Evolutionary conservation across 805 yeast species (phyloP).

Genomic region (Yarrowia osloensis): DNA sequence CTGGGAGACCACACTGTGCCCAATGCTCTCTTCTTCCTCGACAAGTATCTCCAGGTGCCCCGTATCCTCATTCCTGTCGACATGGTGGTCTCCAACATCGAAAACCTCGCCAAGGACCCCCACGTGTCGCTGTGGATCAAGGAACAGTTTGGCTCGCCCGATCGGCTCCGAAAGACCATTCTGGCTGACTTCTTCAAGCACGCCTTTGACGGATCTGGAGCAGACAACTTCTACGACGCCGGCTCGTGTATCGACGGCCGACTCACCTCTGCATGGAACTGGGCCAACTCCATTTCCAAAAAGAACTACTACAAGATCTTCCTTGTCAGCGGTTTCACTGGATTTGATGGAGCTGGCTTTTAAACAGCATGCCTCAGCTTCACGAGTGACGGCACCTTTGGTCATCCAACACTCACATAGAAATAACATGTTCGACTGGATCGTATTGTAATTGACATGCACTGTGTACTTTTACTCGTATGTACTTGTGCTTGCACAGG

Average conservation of each 20-base stretch:
- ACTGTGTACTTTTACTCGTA: too few relatives aligned
- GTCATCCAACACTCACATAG: constrained; percentile 17
- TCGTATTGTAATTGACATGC: too few relatives aligned
- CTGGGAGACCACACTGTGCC: constrained; percentile 84
- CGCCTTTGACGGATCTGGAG: constrained; percentile 79
- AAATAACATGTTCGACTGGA: neutral
- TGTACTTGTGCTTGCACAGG: too few relatives aligned
- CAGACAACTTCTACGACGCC: constrained; percentile 79
- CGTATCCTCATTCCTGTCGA: constrained; percentile 73
- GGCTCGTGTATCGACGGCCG: constrained; percentile 86
- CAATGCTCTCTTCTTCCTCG: constrained; percentile 74
- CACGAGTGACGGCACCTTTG: constrained; percentile 10
- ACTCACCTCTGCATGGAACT: constrained; percentile 79
- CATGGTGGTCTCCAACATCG: constrained; percentile 56
- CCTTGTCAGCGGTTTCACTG: constrained; percentile 67
- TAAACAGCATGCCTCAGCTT: neutral
- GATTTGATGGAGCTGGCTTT: constrained; percentile 67
- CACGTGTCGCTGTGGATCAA: constrained; percentile 53
- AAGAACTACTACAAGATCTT: constrained; percentile 66
- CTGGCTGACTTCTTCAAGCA: constrained; percentile 56
- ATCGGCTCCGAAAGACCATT: constrained; percentile 52
- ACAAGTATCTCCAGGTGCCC: constrained; percentile 79
- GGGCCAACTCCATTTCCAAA: constrained; percentile 69
- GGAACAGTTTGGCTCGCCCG: constrained; percentile 58
- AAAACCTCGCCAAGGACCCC: constrained; percentile 54